A percentile compares a stretch with the other conserved stretches of the same genome.
These are phyloP conservation scores for Fusarium agapanthi DNA, from an alignment of 2,329 filamentous ascomycete species.

Conservation along the genomic window DNA sequence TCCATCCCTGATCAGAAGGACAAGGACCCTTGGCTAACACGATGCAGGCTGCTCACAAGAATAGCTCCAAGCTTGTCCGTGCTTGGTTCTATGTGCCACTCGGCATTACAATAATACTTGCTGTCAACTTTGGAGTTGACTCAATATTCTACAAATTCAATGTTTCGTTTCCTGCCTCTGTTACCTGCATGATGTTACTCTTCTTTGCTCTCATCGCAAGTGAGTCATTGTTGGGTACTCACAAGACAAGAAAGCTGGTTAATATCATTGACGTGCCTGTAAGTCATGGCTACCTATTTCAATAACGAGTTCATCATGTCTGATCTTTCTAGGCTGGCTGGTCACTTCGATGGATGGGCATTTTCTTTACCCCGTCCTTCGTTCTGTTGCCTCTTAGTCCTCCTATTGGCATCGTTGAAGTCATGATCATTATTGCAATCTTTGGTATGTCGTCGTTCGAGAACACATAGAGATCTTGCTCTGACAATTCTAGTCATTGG, in stretches of 20 bases:
- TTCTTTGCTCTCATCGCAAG: conserved; percentile 59
- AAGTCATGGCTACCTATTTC: conserved; percentile 24
- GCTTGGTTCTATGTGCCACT: conserved; percentile 62
- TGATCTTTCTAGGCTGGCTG: conserved; percentile 58
- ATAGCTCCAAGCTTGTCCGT: conserved; percentile 30
- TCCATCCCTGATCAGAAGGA: neutral
- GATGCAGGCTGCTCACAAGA: conserved; percentile 29
- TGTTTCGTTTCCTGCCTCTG: conserved; percentile 67
- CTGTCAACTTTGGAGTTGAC: conserved; percentile 55
- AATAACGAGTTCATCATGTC: neutral
- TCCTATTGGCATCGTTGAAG: conserved; percentile 61
- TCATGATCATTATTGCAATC: conserved; percentile 66
- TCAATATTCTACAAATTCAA: conserved; percentile 55
- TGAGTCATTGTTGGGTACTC: conserved; percentile 58
- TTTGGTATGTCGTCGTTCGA: conserved; percentile 56
- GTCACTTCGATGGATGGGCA: conserved; percentile 66
- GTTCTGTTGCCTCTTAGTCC: conserved; percentile 66
- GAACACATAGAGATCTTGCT: no score
- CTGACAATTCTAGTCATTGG: conserved; percentile 56
- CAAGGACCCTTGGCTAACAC: conserved; percentile 6
- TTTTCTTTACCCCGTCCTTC: conserved; percentile 68
- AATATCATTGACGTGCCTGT: conserved; percentile 63
- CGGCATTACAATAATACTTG: conserved; percentile 52
- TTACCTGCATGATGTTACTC: conserved; percentile 64
- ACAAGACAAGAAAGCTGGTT: conserved; percentile 58